Conservation (phyloP, 2,329 filamentous ascomycete genomes). For the Didymosphaeria variabile region DNA sequence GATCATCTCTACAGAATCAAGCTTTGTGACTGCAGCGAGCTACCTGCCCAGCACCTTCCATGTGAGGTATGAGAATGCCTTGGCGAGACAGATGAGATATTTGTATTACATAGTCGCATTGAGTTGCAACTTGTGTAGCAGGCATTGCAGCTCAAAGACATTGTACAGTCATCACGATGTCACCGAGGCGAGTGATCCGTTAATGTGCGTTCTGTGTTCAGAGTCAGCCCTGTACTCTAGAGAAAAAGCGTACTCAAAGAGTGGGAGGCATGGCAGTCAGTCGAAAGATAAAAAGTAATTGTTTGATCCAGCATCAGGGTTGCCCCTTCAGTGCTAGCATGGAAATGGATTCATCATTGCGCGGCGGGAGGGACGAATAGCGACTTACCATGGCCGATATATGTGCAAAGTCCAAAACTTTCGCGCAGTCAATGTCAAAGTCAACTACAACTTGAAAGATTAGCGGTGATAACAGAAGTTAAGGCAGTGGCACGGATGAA, state of each 20-base stretch:
- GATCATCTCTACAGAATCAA: too few species aligned
- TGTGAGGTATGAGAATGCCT: too few species aligned
- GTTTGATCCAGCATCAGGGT: constrained; percentile 45
- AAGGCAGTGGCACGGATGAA: background rate
- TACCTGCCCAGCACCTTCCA: too few species aligned
- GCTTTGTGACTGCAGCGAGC: too few species aligned
- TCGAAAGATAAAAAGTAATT: constrained; percentile 53
- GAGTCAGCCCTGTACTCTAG: background rate
- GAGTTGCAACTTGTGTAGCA: background rate
- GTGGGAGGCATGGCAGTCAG: constrained; percentile 31
- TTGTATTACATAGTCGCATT: too few species aligned
- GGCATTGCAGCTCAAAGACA: background rate
- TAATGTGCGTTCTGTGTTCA: background rate
- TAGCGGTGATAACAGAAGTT: constrained; percentile 9
- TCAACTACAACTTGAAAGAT: constrained; percentile 12
- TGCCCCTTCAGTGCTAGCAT: constrained; percentile 51
- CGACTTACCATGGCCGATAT: constrained; percentile 7
- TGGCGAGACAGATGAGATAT: too few species aligned
- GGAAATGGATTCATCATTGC: constrained; percentile 49
- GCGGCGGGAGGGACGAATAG: constrained; percentile 9
- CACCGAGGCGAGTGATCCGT: background rate
- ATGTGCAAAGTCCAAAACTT: background rate
- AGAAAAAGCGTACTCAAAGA: background rate
- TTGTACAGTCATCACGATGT: background rate
- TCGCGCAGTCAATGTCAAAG: background rate